phyloP scores from a whole-genome alignment of 2,329 filamentous ascomycete species.

The Epichloe bromicola region DNA sequence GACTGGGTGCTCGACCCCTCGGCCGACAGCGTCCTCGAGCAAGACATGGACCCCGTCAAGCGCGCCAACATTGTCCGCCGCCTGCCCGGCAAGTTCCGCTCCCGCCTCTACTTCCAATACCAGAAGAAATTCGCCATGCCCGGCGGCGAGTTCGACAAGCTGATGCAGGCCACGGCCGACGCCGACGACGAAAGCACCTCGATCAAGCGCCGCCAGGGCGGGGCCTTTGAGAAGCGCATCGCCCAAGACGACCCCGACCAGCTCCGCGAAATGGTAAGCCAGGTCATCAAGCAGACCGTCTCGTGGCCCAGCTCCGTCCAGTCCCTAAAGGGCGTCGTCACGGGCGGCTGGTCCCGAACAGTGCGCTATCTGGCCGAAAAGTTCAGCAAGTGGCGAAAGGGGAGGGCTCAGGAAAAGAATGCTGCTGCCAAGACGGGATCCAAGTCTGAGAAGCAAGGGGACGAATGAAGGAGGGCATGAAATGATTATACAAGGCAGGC shows the following conservation, averaged over 20 bases:
- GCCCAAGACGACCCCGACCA: constrained; percentile 53
- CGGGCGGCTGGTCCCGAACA: constrained; percentile 57
- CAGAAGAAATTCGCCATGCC: constrained; percentile 78
- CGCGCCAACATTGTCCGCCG: constrained; percentile 94
- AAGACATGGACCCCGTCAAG: constrained; percentile 86
- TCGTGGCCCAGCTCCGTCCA: constrained; percentile 86
- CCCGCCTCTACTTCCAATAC: constrained; percentile 88
- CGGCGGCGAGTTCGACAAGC: constrained; percentile 65
- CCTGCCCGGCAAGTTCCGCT: constrained; percentile 73
- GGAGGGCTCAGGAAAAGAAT: constrained; percentile 16
- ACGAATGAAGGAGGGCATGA: not conserved
- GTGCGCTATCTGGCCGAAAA: constrained; percentile 76
- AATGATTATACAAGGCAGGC: not conserved
- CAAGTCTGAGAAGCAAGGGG: not conserved
- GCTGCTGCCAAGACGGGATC: constrained; percentile 9
- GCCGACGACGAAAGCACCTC: constrained; percentile 52
- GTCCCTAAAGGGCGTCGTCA: constrained; percentile 71
- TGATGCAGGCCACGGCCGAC: constrained; percentile 67
- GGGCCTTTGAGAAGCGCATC: constrained; percentile 77
- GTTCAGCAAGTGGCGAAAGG: constrained; percentile 48
- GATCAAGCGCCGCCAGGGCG: constrained; percentile 63
- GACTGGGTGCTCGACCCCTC: constrained; percentile 28
- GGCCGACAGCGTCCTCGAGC: constrained; percentile 55
- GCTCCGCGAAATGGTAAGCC: constrained; percentile 56
- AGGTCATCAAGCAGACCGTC: constrained; percentile 76